These are phyloP conservation scores for Xylaria sp. DNA, from an alignment of 2,329 filamentous ascomycete species.

Conservation along the genomic window DNA sequence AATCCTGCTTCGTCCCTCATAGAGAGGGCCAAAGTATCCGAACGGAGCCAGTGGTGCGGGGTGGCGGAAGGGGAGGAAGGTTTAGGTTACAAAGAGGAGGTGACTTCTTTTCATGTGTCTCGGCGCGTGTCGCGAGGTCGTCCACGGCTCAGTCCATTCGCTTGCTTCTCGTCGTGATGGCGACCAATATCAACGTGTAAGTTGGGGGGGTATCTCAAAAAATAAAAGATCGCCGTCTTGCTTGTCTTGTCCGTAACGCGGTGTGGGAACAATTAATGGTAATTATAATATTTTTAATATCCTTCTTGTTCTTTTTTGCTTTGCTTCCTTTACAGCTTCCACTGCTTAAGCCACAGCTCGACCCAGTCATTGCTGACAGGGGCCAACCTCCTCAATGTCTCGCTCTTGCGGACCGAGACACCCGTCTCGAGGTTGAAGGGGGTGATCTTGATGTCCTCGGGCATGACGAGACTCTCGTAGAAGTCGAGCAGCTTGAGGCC, in stretches of 20 bases:
- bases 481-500: conserved; percentile 35
- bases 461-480: conserved; percentile 29
- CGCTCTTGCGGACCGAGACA: conserved; percentile 21
- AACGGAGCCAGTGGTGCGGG: background rate
- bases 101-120: background rate
- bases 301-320: background rate
- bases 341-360: conserved; percentile 33
- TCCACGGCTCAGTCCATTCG: background rate
- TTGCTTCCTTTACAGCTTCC: conserved; percentile 23
- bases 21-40: background rate
- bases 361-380: conserved; percentile 32
- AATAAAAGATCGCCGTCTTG: conserved; percentile 11
- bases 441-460: conserved; percentile 24
- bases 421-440: conserved; percentile 34
- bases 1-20: background rate
- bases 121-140: background rate
- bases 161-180: background rate
- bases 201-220: conserved; percentile 18
- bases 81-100: conserved; percentile 4
- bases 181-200: conserved; percentile 5
- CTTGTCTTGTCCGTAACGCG: conserved; percentile 10
- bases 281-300: background rate
- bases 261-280: conserved; percentile 5
- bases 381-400: conserved; percentile 25
- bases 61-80: background rate